Base-by-base conservation (phyloP, 1,139 yeast genomes). In the Geotrichum candidum region DNA sequence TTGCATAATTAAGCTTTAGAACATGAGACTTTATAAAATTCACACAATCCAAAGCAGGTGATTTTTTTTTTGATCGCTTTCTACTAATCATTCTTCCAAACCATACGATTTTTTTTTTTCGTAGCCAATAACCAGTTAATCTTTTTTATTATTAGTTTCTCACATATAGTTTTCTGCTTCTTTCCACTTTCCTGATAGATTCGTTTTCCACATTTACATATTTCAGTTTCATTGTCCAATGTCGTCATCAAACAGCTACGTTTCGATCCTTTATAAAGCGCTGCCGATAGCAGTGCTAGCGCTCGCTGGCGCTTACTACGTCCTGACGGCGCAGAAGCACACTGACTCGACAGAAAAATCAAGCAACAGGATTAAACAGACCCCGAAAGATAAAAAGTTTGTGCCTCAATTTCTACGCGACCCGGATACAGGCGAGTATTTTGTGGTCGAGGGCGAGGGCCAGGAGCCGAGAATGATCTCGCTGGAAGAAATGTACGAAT, bases 361-460 rank as follows among this genome's bases (percentile, higher is more conserved):
- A 15, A 41, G 22, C 23, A 41, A 10, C 22, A 41, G 18, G 4
- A 1, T 29, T 15, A 23, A 41, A 2, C n/a, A 41, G 13, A 41
- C 22, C 10, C 13, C 22, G n/a, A 41, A 41, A n/a, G 48, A 41
- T n/a, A 41, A 13, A 41, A 41, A 41, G 10, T 41, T 41, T 15
- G 48, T 41, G 18, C 59, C 59, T 7, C 53, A 55, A 38, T 15
- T 56, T 22, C 35, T 59, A 22, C 55, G 50, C 1, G 62, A 59
- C 31, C 54, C 56, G 3, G 59, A 52, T 15, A 59, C 62, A 22
- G 62, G 62, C 15, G 62, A 59, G 48, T 59, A 55, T 33, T 33
- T 59, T 51, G 54, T 56, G 15, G 25, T 59, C 18, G 62, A 59
- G 13, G 46, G 31, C 22, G 54, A 53, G 22, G 45, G 53, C 11